Conservation (phyloP, 2,329 filamentous ascomycete species). For the Aspergillus novofumigatus region DNA sequence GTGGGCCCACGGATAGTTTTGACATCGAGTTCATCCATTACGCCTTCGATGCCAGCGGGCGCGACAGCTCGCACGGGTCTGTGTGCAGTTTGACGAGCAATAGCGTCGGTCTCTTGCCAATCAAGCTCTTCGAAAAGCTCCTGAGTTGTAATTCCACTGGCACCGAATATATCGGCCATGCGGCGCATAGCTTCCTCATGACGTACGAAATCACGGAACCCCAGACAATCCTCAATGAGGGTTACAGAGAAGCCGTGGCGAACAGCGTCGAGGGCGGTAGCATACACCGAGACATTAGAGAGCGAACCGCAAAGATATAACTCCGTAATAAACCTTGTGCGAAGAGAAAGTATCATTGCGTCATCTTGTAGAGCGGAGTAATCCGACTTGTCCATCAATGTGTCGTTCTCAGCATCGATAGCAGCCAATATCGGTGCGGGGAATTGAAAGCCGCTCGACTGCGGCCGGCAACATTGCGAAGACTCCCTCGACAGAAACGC, state of each 20-base stretch:
- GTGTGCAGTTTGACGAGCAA: conserved; percentile 21
- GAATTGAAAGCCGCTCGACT: conserved; percentile 46
- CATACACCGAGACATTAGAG: conserved; percentile 83
- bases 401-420: conserved; percentile 50
- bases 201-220: conserved; percentile 66
- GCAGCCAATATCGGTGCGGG: conserved; percentile 46
- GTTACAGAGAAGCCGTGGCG: conserved; percentile 84
- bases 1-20: conserved; percentile 12
- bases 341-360: conserved; percentile 67
- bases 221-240: conserved; percentile 82
- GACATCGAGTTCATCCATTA: conserved; percentile 33
- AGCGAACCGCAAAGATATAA: conserved; percentile 84
- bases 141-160: conserved; percentile 57
- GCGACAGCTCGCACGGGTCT: conserved; percentile 14
- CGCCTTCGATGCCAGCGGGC: conserved; percentile 31
- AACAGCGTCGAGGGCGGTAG: conserved; percentile 85
- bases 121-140: conserved; percentile 54
- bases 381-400: conserved; percentile 63
- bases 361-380: conserved; percentile 85
- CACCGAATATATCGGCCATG: conserved; percentile 71
- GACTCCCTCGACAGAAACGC: conserved; percentile 38
- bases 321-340: conserved; percentile 84
- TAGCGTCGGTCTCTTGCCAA: conserved; percentile 39
- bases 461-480: conserved; percentile 37
- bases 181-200: conserved; percentile 67